phyloP scores from a whole-genome alignment of 2,329 filamentous ascomycete species.

The Clarireedia homoeocarpa region DNA sequence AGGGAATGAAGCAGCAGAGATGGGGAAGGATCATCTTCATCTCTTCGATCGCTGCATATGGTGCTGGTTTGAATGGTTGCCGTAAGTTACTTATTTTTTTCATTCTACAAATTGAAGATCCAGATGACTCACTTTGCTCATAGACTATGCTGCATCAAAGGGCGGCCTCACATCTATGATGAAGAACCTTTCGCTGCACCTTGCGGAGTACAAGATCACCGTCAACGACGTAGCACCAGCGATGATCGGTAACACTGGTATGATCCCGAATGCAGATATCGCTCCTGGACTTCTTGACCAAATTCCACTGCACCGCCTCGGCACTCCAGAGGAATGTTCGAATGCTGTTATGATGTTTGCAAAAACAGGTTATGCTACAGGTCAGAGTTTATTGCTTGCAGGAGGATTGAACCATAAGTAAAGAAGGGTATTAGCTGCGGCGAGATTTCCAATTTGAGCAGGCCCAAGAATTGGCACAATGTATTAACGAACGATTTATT shows the following conservation, averaged over 20 bases:
- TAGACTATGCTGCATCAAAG: constrained; percentile 31
- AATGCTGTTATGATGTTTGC: constrained; percentile 41
- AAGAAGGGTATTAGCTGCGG: neutral
- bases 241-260: constrained; percentile 37
- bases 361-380: constrained; percentile 38
- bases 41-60: constrained; percentile 19
- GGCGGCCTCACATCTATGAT: constrained; percentile 39
- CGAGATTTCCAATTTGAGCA: no score
- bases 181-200: constrained; percentile 36
- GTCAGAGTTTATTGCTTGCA: constrained; percentile 37
- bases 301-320: constrained; percentile 37
- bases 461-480: no score
- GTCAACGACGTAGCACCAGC: constrained; percentile 42
- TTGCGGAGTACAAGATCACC: constrained; percentile 37
- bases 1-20: constrained; percentile 34
- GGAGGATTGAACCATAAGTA: constrained; percentile 29
- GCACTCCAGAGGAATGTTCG: constrained; percentile 38
- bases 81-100: constrained; percentile 11
- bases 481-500: no score
- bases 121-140: neutral
- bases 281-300: constrained; percentile 23
- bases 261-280: constrained; percentile 32
- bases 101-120: neutral
- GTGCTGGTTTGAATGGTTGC: constrained; percentile 24
- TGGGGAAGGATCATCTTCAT: constrained; percentile 25